These are phyloP conservation scores for Apiotrichum porosum DNA, from an alignment of 1,284 basidiomycete species.

Conservation along the genomic window DNA sequence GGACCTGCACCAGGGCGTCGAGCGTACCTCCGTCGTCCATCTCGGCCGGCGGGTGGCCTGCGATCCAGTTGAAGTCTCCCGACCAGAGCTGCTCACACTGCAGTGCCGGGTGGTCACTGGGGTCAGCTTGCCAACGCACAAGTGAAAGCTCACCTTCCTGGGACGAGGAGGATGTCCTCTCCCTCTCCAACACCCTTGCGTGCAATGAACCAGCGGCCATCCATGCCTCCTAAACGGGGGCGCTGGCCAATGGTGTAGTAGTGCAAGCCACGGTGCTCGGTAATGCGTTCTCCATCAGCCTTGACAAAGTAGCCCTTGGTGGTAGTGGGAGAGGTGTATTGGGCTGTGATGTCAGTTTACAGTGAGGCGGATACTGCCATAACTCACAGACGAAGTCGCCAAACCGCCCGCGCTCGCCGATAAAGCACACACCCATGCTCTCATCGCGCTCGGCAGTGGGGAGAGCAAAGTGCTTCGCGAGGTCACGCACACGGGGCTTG, in stretches of 20 bases:
- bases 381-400: constrained; percentile 65
- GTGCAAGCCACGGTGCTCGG: constrained; percentile 73
- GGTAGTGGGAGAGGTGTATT: constrained; percentile 66
- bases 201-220: constrained; percentile 67
- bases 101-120: constrained; percentile 63
- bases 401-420: constrained; percentile 75
- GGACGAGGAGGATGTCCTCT: constrained; percentile 64
- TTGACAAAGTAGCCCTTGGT: constrained; percentile 62
- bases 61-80: constrained; percentile 66
- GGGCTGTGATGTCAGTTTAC: constrained; percentile 52
- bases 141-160: constrained; percentile 56
- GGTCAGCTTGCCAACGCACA: neutral
- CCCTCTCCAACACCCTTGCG: constrained; percentile 58
- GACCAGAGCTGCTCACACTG: constrained; percentile 54
- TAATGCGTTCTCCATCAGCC: constrained; percentile 57
- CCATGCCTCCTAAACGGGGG: constrained; percentile 63
- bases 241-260: constrained; percentile 82
- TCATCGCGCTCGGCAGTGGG: constrained; percentile 76
- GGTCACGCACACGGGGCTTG: constrained; percentile 68
- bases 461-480: constrained; percentile 65
- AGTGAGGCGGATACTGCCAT: neutral
- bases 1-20: constrained; percentile 59
- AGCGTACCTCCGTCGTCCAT: constrained; percentile 53
- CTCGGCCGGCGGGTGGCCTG: constrained; percentile 54
- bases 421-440: constrained; percentile 96